Evolutionary conservation across 2,329 filamentous ascomycete species (phyloP), one percentile per base, ranked within the genome.

Genomic region (Cordyceps farinosa): DNA sequence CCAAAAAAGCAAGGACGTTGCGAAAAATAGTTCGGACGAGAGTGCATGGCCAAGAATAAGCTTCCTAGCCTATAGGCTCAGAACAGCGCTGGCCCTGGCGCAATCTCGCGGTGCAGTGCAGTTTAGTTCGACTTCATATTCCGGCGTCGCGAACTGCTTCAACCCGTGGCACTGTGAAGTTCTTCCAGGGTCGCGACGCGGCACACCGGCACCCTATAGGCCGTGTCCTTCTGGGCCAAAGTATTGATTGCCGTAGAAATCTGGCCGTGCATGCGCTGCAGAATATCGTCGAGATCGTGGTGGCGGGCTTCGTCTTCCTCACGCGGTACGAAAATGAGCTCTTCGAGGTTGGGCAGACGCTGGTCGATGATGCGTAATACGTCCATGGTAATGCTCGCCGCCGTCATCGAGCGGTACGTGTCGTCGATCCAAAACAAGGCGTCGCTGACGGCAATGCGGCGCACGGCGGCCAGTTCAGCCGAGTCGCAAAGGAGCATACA

Each of bases 361-460:
- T 65, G 61, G 48, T 73, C 71, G 29, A 81, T 69, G 61, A 76
- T 73, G 27, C 70, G 70, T 47, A 83, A 66, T 44, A 80, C 68
- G 59, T 79, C 77, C 50, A 75, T 70, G 0, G 77, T 77, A 17
- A 79, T 68, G 34, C 71, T 74, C 40, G 76, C 74, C 1, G 78
- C 76, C n/a, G 73, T 72, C 69, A 75, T 75, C 48, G 74, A 76
- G 65, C 70, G 71, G 67, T 77, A 77, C 15, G 67, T 69, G 56
- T 66, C 65, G 56, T 73, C 73, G 30, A 74, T 68, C 74, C 74
- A 76, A 65, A 82, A 77, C 27, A 83, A 70, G 3, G 72, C 72
- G 64, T 81, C 80, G 67, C 76, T 80, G 61, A 83, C 71, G 40
- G 81, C 80, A 29, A 82, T 68, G 11, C 77, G 74, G 40, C 73